A percentile compares a stretch with the other conserved stretches of the same genome.
phyloP scores from a whole-genome alignment of 2,329 filamentous ascomycete genomes.

The Colletotrichum sp. region DNA sequence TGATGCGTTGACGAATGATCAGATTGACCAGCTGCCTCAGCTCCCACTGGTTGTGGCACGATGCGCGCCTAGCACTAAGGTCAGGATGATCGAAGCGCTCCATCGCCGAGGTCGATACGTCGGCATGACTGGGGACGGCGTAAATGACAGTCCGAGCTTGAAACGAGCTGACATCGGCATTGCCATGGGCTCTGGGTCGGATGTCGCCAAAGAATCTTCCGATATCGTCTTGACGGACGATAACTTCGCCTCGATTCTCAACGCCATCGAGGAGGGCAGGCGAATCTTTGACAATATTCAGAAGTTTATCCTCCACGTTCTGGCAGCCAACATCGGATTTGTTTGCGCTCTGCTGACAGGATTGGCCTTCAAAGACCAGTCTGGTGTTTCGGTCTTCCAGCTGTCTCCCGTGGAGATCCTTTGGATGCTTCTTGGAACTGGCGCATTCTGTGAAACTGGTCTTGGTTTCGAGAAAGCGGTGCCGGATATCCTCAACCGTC shows the following conservation, averaged over 20 bases:
- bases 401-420: constrained; percentile 78
- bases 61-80: constrained; percentile 73
- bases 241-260: constrained; percentile 75
- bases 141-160: constrained; percentile 75
- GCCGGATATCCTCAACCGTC: constrained; percentile 71
- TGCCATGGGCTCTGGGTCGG: constrained; percentile 69
- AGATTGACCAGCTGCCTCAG: constrained; percentile 68
- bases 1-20: constrained; percentile 65
- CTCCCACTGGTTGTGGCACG: constrained; percentile 73
- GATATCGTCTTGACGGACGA: constrained; percentile 76
- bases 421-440: constrained; percentile 84
- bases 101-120: constrained; percentile 64
- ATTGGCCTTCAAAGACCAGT: constrained; percentile 71
- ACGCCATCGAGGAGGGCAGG: constrained; percentile 74
- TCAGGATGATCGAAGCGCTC: constrained; percentile 76
- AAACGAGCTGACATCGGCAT: constrained; percentile 76
- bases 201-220: constrained; percentile 68
- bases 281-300: constrained; percentile 79
- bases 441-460: constrained; percentile 77
- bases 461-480: constrained; percentile 75
- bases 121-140: constrained; percentile 68
- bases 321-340: constrained; percentile 75
- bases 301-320: constrained; percentile 73
- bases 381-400: constrained; percentile 72
- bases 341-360: constrained; percentile 74